Evolutionary conservation across 2,329 filamentous ascomycete species (phyloP), one percentile per base, ranked within the genome.

Genomic region (Claviceps digitariae): DNA sequence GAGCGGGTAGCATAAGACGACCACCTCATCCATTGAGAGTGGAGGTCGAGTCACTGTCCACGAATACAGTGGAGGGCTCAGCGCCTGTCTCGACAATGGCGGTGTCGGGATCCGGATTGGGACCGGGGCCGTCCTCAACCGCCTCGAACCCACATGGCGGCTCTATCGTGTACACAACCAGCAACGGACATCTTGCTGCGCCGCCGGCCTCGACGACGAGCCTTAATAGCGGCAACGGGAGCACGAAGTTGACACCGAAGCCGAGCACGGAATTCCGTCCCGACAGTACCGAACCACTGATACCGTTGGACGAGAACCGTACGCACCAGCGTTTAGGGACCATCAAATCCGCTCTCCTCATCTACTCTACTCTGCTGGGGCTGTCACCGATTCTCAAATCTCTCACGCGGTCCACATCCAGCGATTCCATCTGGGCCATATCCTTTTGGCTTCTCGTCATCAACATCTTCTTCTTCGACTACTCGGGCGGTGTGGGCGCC

Each of bases 401-500:
- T 1, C 79, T 98, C n/a, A 98, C 93, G 0, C 81, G 80, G 50
- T 96, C 90, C 5, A 97, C 91, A 4, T 91, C 88, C 8, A 86
- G 82, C 53, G 93, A 98, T 74, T 93, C 86, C 45, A 98, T 98
- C 66, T 98, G 93, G 93, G 89, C 93, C 54, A 86, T 98, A 74
- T 93, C 88, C 50, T 90, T 88, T 63, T 93, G 90, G 83, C 77
- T 98, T 46, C 81, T 98, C 57, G 81, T 87, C 62, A 91, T 96
- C 70, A 98, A 98, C 67, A 89, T 97, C 57, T 94, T 95, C 69
- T 96, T 94, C 67, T 97, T 96, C 64, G 93, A 98, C 74, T 98
- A 98, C 68, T 87, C 88, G 12, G 86, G 87, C 43, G 78, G 80
- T 36, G 69, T 81, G 23, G 74, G 74, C 25, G 70, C 67, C 55